Conservation (phyloP, 2,329 filamentous ascomycete genomes). For the Sporothrix schenckii region DNA sequence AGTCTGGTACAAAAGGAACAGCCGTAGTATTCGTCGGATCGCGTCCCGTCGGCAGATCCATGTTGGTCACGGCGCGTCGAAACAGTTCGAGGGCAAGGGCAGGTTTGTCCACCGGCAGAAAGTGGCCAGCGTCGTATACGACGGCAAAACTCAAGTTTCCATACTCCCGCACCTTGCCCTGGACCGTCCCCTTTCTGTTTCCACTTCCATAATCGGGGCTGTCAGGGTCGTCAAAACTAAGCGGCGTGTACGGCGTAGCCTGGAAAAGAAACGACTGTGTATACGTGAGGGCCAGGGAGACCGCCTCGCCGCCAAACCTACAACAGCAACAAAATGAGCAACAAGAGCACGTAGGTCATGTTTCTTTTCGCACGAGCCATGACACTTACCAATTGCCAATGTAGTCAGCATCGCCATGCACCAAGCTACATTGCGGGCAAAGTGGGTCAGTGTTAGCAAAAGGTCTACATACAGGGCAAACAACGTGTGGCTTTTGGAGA, state of each 20-base stretch:
- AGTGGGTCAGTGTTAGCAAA: background rate
- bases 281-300: constrained; percentile 58
- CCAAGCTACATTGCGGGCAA: constrained; percentile 48
- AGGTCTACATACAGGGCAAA: background rate
- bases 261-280: constrained; percentile 51
- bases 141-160: constrained; percentile 66
- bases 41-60: constrained; percentile 39
- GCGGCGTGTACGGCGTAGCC: constrained; percentile 65
- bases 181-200: constrained; percentile 61
- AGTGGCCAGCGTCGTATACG: constrained; percentile 60
- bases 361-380: background rate
- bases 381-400: constrained; percentile 51
- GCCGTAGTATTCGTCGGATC: background rate
- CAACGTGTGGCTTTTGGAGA: background rate
- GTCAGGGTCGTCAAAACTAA: constrained; percentile 42
- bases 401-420: constrained; percentile 57
- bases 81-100: constrained; percentile 40
- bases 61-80: constrained; percentile 38
- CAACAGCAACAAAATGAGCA: background rate
- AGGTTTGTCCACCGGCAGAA: constrained; percentile 42
- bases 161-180: constrained; percentile 69
- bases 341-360: background rate
- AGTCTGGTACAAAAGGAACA: constrained; percentile 21
- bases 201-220: constrained; percentile 54
- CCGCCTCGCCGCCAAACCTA: constrained; percentile 61